These are phyloP conservation scores for Pleurotus eryngii DNA, from an alignment of 768 basidiomycete species.

Conservation along the genomic window DNA sequence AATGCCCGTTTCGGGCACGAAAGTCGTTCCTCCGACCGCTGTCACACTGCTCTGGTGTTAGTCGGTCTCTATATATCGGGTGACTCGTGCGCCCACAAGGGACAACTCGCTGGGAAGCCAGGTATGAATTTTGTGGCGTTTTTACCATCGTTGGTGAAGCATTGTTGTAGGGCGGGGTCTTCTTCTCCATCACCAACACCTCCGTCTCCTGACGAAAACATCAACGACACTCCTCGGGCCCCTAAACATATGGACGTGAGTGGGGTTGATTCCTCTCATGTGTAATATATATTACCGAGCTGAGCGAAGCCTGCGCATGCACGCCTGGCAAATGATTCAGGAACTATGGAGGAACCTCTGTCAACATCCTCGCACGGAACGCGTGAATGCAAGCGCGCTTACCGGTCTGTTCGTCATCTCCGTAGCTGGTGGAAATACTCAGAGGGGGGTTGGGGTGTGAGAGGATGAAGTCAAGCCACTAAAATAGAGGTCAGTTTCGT, in stretches of 20 bases:
- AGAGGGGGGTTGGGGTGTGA: conserved; percentile 43
- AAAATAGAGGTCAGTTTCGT: not conserved
- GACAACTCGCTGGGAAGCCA: conserved; percentile 60
- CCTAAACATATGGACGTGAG: conserved; percentile 32
- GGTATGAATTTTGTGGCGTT: conserved; percentile 55
- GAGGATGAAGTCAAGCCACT: conserved; percentile 60
- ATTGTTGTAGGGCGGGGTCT: conserved; percentile 49
- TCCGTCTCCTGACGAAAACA: conserved; percentile 64
- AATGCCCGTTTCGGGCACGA: conserved; percentile 57
- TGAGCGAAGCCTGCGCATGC: conserved; percentile 60
- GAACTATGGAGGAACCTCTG: conserved; percentile 34
- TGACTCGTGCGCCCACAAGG: conserved; percentile 36
- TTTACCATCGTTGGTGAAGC: conserved; percentile 55
- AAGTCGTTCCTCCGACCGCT: conserved; percentile 61
- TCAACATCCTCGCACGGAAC: too few relatives aligned
- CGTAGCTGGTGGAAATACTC: conserved; percentile 71
- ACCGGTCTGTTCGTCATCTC: conserved; percentile 72
- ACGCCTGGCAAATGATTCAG: conserved; percentile 53
- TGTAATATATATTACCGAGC: conserved; percentile 38
- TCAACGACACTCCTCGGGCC: conserved; percentile 61
- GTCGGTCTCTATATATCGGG: not conserved
- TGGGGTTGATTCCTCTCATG: not conserved
- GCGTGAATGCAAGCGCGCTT: not conserved
- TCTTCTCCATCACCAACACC: conserved; percentile 66
- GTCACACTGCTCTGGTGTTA: conserved; percentile 53